phyloP scores from a whole-genome alignment of 768 basidiomycete genomes.

The Sarcomyxa edulis region DNA sequence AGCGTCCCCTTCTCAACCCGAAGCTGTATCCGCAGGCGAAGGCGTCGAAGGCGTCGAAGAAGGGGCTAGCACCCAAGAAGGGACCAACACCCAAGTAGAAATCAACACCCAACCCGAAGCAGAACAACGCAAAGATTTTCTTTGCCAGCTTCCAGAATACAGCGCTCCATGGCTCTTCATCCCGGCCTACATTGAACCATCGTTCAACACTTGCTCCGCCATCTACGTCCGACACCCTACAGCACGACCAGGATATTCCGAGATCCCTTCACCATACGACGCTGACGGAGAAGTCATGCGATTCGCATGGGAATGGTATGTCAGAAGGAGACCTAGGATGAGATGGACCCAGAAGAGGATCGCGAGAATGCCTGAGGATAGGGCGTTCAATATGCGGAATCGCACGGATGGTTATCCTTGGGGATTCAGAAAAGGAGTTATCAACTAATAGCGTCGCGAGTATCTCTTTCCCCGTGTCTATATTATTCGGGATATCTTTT shows the following conservation, averaged over 20 bases:
- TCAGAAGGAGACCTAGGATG: slow-evolving; percentile 60
- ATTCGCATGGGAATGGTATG: slow-evolving; percentile 96
- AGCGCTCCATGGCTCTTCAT: slow-evolving; percentile 92
- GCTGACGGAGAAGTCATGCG: slow-evolving; percentile 92
- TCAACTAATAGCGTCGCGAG: too few relatives aligned
- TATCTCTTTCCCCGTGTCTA: too few relatives aligned
- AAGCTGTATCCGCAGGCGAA: background rate
- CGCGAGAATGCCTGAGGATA: slow-evolving; percentile 62
- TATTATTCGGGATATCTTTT: too few relatives aligned
- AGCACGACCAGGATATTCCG: slow-evolving; percentile 91
- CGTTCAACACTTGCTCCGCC: slow-evolving; percentile 84
- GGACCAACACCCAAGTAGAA: slow-evolving; percentile 1
- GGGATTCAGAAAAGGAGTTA: too few relatives aligned
- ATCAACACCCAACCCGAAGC: slow-evolving; percentile 1
- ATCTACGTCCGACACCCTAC: slow-evolving; percentile 95
- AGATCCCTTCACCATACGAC: slow-evolving; percentile 93
- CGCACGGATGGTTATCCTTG: too few relatives aligned
- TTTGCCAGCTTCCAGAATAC: slow-evolving; percentile 82
- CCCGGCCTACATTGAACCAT: slow-evolving; percentile 84
- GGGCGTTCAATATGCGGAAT: slow-evolving; percentile 33
- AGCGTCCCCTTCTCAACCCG: background rate
- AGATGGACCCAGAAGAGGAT: slow-evolving; percentile 61
- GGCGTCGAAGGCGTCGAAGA: background rate
- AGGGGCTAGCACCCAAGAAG: slow-evolving; percentile 5
- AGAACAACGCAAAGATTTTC: slow-evolving; percentile 16